These are phyloP conservation scores for Cyberlindnera samutprakarnensis DNA, from an alignment of 805 yeast genomes.

Conservation along the genomic window DNA sequence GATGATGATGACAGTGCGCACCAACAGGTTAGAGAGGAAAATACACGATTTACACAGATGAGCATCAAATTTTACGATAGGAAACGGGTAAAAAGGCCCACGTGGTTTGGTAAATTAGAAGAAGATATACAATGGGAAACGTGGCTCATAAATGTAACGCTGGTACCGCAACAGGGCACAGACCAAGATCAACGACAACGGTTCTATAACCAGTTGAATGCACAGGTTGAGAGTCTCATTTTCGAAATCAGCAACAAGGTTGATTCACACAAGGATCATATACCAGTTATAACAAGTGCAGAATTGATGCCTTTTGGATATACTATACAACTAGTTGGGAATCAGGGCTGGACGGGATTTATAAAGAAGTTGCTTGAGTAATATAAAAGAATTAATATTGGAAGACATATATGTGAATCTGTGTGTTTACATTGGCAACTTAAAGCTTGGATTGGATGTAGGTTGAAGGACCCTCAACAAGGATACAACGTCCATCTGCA, in stretches of 20 bases:
- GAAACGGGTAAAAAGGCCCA: conserved; percentile 35
- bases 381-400: too few relatives aligned
- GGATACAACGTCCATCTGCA: conserved; percentile 56
- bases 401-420: too few relatives aligned
- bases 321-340: conserved; percentile 24
- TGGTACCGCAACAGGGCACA: not conserved
- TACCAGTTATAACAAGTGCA: conserved; percentile 66
- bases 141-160: conserved; percentile 51
- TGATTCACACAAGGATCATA: conserved; percentile 53
- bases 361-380: conserved; percentile 36
- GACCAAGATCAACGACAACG: conserved; percentile 31
- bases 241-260: conserved; percentile 34
- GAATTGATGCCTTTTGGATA: conserved; percentile 63
- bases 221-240: conserved; percentile 10
- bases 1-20: conserved; percentile 8
- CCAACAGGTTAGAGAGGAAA: conserved; percentile 1
- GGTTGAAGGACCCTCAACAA: conserved; percentile 69
- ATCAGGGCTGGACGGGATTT: conserved; percentile 24
- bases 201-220: conserved; percentile 3
- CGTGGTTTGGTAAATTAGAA: conserved; percentile 43
- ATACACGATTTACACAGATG: conserved; percentile 26
- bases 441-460: too few relatives aligned
- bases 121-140: conserved; percentile 60
- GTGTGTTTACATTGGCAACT: too few relatives aligned
- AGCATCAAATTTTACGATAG: conserved; percentile 33